Evolutionary conservation across 352 stramenopile species (phyloP), one percentile per base, ranked within the genome.

Genomic region (Phytophthora meadii): DNA sequence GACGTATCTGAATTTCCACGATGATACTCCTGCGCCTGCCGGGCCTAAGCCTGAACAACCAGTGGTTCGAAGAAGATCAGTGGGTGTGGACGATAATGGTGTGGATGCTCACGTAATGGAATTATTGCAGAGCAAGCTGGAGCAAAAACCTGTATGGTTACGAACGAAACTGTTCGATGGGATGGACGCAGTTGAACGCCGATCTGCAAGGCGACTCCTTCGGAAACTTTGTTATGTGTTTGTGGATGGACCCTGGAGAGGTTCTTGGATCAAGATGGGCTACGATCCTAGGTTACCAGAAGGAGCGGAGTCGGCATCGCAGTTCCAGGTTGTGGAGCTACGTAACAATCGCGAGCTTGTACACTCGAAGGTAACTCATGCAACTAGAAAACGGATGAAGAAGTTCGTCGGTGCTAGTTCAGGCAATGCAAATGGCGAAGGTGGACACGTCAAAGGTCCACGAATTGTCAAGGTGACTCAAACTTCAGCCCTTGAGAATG

Each of bases 211-310:
- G 12, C 77, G 84, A 0, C 65, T 94, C 3, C 55, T 93, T 28
- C 76, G 82, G 5, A 85, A 87, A 47, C 62, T 94, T 50, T 94
- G 87, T 72, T 94, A 94, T 52, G 86, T 94, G 32, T 93, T 93
- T 68, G 79, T 93, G 5, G 86, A 93, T 53, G 87, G 87, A 3
- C 87, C 87, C 15, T 94, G 87, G 87, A 80, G 87, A 51, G 82
- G 84, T 0, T 92, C 81, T 47, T 94, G 84, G 84, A 88, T 94
- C 17, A 84, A 85, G 24, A 90, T 93, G 78, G 87, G 87, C 10
- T 93, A 92, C 57, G 87, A 94, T 45, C 87, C 87, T 5, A 72
- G 87, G 27, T 65, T 54, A 39, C 36, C 47, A 25, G 65, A 72
- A 47, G 56, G 58, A 19, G 66, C 64, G 0, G 68, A 63, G 6